These are phyloP conservation scores for Fusarium euwallaceae DNA, from an alignment of 2,329 filamentous ascomycete genomes.

Conservation along the genomic window DNA sequence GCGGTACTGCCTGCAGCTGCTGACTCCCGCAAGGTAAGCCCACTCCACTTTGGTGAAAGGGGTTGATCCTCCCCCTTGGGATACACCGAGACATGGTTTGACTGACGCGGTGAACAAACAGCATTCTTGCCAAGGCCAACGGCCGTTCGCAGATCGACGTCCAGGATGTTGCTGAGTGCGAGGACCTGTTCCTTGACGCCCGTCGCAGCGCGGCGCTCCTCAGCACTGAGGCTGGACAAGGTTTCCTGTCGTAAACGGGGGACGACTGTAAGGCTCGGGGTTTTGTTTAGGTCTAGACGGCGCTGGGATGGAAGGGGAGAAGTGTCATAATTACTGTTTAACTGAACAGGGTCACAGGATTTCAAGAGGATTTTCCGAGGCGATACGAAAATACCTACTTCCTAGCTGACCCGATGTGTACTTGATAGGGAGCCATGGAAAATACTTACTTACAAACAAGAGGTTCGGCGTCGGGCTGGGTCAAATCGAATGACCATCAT, in stretches of 20 bases:
- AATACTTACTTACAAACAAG: constrained; percentile 38
- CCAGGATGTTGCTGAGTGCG: constrained; percentile 83
- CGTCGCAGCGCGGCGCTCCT: constrained; percentile 81
- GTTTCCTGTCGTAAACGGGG: constrained; percentile 71
- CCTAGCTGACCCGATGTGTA: constrained; percentile 37
- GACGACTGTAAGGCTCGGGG: constrained; percentile 6
- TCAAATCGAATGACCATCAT: constrained; percentile 36
- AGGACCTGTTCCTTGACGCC: constrained; percentile 87
- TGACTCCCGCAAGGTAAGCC: constrained; percentile 82
- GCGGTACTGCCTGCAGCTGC: constrained; percentile 91
- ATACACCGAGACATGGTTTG: constrained; percentile 47
- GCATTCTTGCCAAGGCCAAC: constrained; percentile 89
- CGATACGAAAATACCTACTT: constrained; percentile 37
- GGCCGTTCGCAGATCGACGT: constrained; percentile 82
- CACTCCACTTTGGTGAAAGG: constrained; percentile 28
- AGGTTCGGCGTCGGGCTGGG: constrained; percentile 46
- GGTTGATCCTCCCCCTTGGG: constrained; percentile 25
- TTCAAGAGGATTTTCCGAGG: constrained; percentile 25
- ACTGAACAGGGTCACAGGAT: constrained; percentile 32
- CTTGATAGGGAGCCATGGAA: constrained; percentile 42
- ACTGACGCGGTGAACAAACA: constrained; percentile 56
- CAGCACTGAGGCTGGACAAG: constrained; percentile 70
- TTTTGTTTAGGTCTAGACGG: constrained; percentile 35
- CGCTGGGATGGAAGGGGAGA: constrained; percentile 40
- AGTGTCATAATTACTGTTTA: constrained; percentile 48